Evolutionary conservation across 73 alveolate genomes (phyloP), one percentile per base, ranked within the genome.

Genomic region (Uronychia setigera): DNA sequence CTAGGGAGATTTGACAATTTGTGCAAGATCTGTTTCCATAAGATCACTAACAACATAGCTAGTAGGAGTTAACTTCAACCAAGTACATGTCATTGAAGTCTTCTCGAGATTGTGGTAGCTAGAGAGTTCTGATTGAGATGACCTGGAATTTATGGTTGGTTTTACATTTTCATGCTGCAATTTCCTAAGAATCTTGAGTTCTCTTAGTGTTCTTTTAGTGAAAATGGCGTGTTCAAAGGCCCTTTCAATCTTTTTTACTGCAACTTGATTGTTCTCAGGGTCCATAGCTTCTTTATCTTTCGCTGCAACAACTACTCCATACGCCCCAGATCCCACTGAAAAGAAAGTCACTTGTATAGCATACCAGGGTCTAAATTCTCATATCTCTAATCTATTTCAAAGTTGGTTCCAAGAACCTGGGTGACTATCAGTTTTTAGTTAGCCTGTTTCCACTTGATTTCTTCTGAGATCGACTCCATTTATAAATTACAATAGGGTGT

Each of bases 1-100:
- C 89, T 98, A 96, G 34, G 94, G 93, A 29, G 99, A 96, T 88
- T 97, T 96, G 32, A 98, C 90, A 75, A 98, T 97, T 35, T 94
- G 80, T 0, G 97, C 97, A 60, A 98, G 86, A 88, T 98, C 99
- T 25, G 99, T 97, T 83, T 98, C 99, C 99, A 97, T 97, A 78
- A 98, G 89, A 89, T 98, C 99, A 74, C 94, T 84, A 27, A 97
- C 98, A 30, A 95, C 83, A 32, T 93, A 91, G 67, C 67, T 46
- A 46, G n/a, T 46, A 46, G 5, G 5, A 46, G 67, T 11, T 5
- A 46, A 11, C 19, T 19, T 19, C n/a, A n/a, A n/a, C n/a, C n/a
- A n/a, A n/a, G n/a, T 46, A 46, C 84, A 96, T 97, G 87, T 97
- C 99, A 59, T 94, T 90, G 74, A 85, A 80, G 13, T 87, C 93